Conservation (phyloP, 2,329 filamentous ascomycete genomes). For the Trichoderma sp. region DNA sequence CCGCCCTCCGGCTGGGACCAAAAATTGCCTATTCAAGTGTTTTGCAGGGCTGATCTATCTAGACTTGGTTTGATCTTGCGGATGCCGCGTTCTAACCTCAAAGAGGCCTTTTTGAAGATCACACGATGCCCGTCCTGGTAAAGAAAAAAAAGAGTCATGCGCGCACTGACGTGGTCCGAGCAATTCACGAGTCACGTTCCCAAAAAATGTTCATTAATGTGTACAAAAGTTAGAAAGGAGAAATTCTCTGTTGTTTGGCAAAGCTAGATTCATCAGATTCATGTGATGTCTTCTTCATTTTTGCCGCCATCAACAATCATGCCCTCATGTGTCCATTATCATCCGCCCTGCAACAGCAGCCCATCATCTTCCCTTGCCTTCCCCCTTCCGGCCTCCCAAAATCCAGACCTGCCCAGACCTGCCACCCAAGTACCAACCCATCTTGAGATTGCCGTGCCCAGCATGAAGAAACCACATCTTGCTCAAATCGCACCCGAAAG, state of each 20-base stretch:
- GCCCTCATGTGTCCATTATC: slow-evolving; percentile 24
- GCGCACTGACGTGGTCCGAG: not conserved
- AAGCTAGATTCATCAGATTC: slow-evolving; percentile 22
- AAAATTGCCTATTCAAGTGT: slow-evolving; percentile 17
- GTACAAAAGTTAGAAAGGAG: slow-evolving; percentile 20
- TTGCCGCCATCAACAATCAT: slow-evolving; percentile 22
- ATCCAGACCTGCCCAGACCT: slow-evolving; percentile 16
- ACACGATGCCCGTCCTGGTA: not conserved
- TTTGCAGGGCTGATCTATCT: slow-evolving; percentile 11
- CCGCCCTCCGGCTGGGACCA: not conserved
- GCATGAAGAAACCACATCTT: slow-evolving; percentile 4
- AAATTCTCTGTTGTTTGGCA: slow-evolving; percentile 17
- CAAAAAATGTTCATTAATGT: not conserved
- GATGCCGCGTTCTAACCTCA: slow-evolving; percentile 14
- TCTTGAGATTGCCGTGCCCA: slow-evolving; percentile 17
- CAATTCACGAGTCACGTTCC: not conserved
- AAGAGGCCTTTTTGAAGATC: slow-evolving; percentile 5
- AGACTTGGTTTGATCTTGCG: not conserved
- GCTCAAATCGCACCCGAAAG: slow-evolving; percentile 3
- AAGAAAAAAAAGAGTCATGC: not conserved
- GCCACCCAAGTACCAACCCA: slow-evolving; percentile 12
- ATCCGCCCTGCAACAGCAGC: slow-evolving; percentile 17
- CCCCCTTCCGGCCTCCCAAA: slow-evolving; percentile 5
- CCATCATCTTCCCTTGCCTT: not conserved
- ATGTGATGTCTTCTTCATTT: slow-evolving; percentile 18